phyloP scores from a whole-genome alignment of 768 basidiomycete genomes.

The Pilatotrama ljubarskyi region DNA sequence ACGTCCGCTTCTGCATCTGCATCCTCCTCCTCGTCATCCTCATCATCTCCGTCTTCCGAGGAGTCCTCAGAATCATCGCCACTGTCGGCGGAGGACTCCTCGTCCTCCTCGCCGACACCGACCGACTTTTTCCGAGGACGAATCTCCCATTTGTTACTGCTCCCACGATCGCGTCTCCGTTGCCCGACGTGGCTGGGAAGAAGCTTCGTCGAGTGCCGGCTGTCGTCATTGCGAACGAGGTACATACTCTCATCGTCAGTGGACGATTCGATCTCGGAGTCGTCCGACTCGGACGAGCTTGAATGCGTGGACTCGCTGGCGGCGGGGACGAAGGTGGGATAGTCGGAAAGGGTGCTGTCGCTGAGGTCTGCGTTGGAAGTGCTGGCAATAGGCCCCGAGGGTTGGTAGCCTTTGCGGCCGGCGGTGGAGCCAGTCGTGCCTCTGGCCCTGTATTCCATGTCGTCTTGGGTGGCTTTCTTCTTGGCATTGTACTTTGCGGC shows the following conservation, averaged over 20 bases:
- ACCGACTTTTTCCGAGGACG: slow-evolving; percentile 70
- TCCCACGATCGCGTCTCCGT: slow-evolving; percentile 36
- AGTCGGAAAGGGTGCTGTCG: slow-evolving; percentile 26
- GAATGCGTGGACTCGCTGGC: slow-evolving; percentile 30
- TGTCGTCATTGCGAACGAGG: slow-evolving; percentile 10
- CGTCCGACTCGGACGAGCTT: slow-evolving; percentile 30
- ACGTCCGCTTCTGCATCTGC: slow-evolving; percentile 34
- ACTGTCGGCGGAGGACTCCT: slow-evolving; percentile 54
- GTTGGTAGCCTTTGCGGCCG: slow-evolving; percentile 10
- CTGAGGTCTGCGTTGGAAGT: slow-evolving; percentile 23
- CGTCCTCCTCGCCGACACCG: slow-evolving; percentile 68
- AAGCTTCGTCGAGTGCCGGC: slow-evolving; percentile 1
- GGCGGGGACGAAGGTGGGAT: slow-evolving; percentile 38
- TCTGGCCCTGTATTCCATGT: slow-evolving; percentile 35
- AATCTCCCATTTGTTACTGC: slow-evolving; percentile 60
- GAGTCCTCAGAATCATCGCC: slow-evolving; percentile 53
- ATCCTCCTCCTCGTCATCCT: slow-evolving; percentile 59
- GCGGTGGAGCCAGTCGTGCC: slow-evolving; percentile 31
- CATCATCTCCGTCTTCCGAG: slow-evolving; percentile 40
- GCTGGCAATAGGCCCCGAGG: slow-evolving; percentile 20
- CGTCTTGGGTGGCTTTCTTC: slow-evolving; percentile 21
- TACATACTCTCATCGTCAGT: slow-evolving; percentile 16
- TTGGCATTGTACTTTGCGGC: slow-evolving; percentile 36
- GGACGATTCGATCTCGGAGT: slow-evolving; percentile 29
- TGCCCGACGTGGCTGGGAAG: slow-evolving; percentile 18